Percentiles rank a stretch among this genome's conserved stretches.
These are phyloP conservation scores for Auriscalpium orientale DNA, from an alignment of 768 basidiomycete genomes.

Conservation along the genomic window DNA sequence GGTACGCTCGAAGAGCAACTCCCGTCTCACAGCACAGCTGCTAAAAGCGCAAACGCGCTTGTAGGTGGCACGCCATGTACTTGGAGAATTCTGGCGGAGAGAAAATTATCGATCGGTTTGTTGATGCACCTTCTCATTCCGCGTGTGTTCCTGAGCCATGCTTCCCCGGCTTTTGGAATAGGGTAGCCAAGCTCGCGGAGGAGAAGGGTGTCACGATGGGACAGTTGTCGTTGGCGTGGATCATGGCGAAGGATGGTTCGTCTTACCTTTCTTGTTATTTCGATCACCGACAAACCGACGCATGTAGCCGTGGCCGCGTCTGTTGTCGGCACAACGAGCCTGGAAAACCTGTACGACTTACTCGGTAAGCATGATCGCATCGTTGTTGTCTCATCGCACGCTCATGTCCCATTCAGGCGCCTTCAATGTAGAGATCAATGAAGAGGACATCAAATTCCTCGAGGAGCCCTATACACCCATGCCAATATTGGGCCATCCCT, in stretches of 20 bases:
- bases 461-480: conserved; percentile 1
- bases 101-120: not conserved
- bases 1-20: not conserved
- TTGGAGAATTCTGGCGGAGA: not conserved
- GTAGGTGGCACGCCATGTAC: not conserved
- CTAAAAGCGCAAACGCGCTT: no score
- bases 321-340: not conserved
- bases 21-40: not conserved
- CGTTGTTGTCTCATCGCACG: not conserved
- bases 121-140: not conserved
- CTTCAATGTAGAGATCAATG: conserved; percentile 1
- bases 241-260: conserved; percentile 12
- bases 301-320: not conserved
- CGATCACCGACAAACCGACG: not conserved
- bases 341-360: not conserved
- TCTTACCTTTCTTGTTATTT: not conserved
- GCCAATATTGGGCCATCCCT: not conserved
- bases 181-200: conserved; percentile 28
- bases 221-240: conserved; percentile 31
- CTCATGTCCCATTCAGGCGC: not conserved
- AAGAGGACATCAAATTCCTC: not conserved
- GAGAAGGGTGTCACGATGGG: conserved; percentile 27
- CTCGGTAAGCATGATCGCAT: not conserved
- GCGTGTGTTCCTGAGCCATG: not conserved
- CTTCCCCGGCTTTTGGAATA: not conserved